Base-by-base conservation (phyloP, 768 basidiomycete genomes). In the Auricularia cornea region DNA sequence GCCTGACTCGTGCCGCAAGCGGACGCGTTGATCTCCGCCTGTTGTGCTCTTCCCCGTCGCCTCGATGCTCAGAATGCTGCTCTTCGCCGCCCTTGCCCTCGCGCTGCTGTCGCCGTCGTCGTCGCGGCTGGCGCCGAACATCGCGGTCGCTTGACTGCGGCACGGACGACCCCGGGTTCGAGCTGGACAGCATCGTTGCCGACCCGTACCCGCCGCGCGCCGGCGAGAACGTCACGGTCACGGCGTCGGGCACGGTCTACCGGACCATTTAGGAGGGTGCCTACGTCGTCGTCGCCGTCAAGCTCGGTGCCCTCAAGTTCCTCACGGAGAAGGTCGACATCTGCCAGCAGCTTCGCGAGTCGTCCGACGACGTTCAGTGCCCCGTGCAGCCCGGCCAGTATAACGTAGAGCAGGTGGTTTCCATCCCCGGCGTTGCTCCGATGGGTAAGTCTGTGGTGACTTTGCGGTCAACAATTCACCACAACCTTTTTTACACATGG, bases 231-330 rank as follows among this genome's bases (percentile, higher is more conserved):
- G 76, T 99, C 69, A 95, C 92, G n/a, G 88, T 99, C 65, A 87
- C 76, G 3, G 95, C 90, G n/a, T 77, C 77, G 8, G 96, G 86
- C 2, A 71, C 68, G 2, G 89, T 87, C 2, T 68, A 72, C 3
- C 73, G 85, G 62, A 72, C 68, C 5, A 85, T 98, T 65, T 80
- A 89, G 96, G 88, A 94, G 5, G 97, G 97, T 4, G 91, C 96
- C 41, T 90, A 84, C 69, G 96, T 89, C 6, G 86, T 95, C 68
- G 94, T 99, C 3, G 75, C 76, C 1, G 96, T 99, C 62, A 99
- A 98, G 74, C 80, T 98, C n/a, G 97, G 96, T 29, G 76, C 92
- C 32, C 83, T 99, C 71, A 97, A 92, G 77, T 72, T 98, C 23
- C 77, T 98, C 30, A 74, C 79, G 48, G 96, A 91, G 78, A 70